Percentiles rank a stretch among this genome's conserved stretches.
phyloP scores from a whole-genome alignment of 2,329 filamentous ascomycete species.

The Colletotrichum australisinense region DNA sequence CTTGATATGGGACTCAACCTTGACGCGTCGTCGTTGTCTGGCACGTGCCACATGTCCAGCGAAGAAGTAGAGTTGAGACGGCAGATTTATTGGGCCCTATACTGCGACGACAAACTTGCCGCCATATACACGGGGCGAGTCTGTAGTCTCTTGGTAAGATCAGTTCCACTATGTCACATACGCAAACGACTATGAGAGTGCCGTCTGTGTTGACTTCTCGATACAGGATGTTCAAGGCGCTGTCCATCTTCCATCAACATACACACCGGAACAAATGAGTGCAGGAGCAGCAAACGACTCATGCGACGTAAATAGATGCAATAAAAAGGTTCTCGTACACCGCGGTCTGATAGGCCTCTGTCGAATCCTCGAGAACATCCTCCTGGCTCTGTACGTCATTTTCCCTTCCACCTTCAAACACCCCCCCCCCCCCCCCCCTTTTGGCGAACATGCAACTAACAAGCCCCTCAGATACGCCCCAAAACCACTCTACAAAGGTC shows the following conservation, averaged over 20 bases:
- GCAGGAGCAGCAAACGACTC: neutral
- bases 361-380: constrained; percentile 46
- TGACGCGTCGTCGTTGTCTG: constrained; percentile 43
- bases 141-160: constrained; percentile 48
- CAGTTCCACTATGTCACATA: rapidly evolving
- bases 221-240: constrained; percentile 44
- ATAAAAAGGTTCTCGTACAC: constrained; percentile 36
- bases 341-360: constrained; percentile 42
- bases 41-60: constrained; percentile 38
- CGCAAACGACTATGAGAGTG: neutral
- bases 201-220: neutral
- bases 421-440: no score
- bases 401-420: no score
- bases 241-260: constrained; percentile 41
- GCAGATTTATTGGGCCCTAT: constrained; percentile 50
- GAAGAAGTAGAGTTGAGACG: constrained; percentile 46
- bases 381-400: constrained; percentile 42
- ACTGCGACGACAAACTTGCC: constrained; percentile 48
- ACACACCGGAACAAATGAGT: constrained; percentile 14
- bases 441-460: neutral
- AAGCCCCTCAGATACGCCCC: constrained; percentile 42
- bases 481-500: constrained; percentile 39
- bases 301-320: constrained; percentile 2
- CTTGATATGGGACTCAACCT: constrained; percentile 52
- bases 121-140: constrained; percentile 49